Evolutionary conservation across 345 rosid species (phyloP), one percentile per base, ranked within the genome.

Genomic region (Brassica incana): DNA sequence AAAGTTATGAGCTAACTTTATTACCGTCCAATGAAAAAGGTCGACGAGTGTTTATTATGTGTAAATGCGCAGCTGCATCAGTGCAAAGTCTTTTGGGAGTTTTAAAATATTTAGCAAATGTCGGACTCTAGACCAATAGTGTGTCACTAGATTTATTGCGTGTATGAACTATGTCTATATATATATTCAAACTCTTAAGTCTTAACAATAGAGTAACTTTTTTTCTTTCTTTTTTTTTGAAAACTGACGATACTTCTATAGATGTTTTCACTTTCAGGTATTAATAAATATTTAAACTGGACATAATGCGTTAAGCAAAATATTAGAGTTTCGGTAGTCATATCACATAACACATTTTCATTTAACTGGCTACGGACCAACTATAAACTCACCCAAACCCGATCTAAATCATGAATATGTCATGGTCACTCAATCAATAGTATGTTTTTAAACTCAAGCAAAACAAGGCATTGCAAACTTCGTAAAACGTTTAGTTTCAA

Each of bases 61-160:
- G 16, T 35, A 32, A 64, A 64, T 65, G 69, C 11, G 50, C 69
- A 65, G 69, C 50, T 65, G 29, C 50, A 36, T 36, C 50, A 65
- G 5, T 65, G 69, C 69, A 65, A 36, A 65, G 23, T 65, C 3
- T 35, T 36, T 9, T 8, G 8, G 50, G 69, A 65, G 43, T 33
- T 65, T 65, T 15, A 35, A 35, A 33, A 3, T 8, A 35, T 33
- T 14, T 15, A n/a, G 45, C 9, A 14, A 32, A n/a, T 64, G 43
- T 32, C 40, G 25, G 25, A 65, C 25, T 65, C 38, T 15, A 12
- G 16, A 62, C 66, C 36, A 29, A 29, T 62, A 29, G 36, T 43
- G 36, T 23, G 3, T 23, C 32, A 9, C n/a, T 62, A 29, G 18
- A 6, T 14, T 62, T 30, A 32, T 9, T 3, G 32, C 10, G 23